Base-by-base conservation (phyloP, 441 rosid genomes). In the Macaranga tanarius region DNA sequence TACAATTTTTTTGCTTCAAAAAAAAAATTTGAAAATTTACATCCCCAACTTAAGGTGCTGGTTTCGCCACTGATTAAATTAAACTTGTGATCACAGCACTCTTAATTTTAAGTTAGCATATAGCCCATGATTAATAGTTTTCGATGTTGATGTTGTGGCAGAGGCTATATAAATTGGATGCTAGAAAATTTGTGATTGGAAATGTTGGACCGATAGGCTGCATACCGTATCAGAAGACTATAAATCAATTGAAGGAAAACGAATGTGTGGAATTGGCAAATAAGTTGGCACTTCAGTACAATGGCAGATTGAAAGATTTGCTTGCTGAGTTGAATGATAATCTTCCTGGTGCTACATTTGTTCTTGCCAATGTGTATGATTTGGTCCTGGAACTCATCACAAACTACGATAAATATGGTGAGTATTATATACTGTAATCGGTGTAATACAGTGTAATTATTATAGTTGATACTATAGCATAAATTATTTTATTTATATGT, bases 121-220 rank as follows among this genome's bases (percentile, higher is more conserved):
- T 42, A 7, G 45, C 45, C 45, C 2, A 10, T 42, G 45, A 42
- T 42, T 42, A 13, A 40, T 19, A n/a, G 2, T 20, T 42, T 25
- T 55, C 16, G 9, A 22, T 7, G 55, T 64, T 17, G 5, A 15
- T 13, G 11, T 69, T 12, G 57, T 74, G 69, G 77, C 93, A 94
- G 99, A 89, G 97, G 73, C 84, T 94, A 10, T 92, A 94, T 72
- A 74, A 76, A 62, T 23, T 94, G 76, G 99, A 86, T 79, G 99
- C 94, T 2, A 71, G 99, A 69, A 94, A 94, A 73, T 89, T 94
- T 77, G 92, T 89, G 57, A 66, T 92, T 0, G 93, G 92, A 0
- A 88, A 90, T 47, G 97, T 94, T 3, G 97, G 99, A 25, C 99
- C 97, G 0, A 82, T 92, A 1, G 97, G 99, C 3, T 92, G 97